Evolutionary conservation across 2,329 filamentous ascomycete species (phyloP).

Genomic region (Ceratocystis destructans): DNA sequence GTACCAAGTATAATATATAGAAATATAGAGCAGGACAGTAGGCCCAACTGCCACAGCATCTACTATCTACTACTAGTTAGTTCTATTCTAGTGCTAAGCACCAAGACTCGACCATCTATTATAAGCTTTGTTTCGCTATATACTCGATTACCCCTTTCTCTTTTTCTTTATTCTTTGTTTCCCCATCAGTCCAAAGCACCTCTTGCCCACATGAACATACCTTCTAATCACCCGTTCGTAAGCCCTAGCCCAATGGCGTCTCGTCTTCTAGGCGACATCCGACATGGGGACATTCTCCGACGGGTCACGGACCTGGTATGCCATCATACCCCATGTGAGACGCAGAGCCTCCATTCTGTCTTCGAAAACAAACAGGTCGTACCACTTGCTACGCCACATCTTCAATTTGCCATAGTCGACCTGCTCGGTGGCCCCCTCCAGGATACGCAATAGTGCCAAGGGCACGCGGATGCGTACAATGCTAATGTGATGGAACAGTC

Average conservation of each 20-base stretch:
- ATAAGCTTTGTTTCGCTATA: background rate
- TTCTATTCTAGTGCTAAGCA: background rate
- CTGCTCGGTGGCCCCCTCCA: slow-evolving; percentile 34
- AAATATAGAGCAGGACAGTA: background rate
- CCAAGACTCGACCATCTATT: background rate
- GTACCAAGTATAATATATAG: background rate
- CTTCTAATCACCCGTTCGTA: slow-evolving; percentile 1
- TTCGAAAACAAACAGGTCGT: slow-evolving; percentile 41
- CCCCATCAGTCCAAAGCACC: background rate
- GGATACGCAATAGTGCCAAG: slow-evolving; percentile 35
- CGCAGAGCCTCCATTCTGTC: slow-evolving; percentile 45
- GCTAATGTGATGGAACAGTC: slow-evolving; percentile 47
- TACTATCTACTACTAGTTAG: no score
- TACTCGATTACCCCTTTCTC: background rate
- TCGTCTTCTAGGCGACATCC: slow-evolving; percentile 11
- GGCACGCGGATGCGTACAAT: slow-evolving; percentile 47
- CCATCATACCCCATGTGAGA: slow-evolving; percentile 46
- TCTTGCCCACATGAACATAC: background rate
- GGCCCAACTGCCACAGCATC: background rate
- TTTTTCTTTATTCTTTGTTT: slow-evolving; percentile 3
- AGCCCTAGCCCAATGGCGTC: slow-evolving; percentile 6
- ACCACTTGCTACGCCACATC: slow-evolving; percentile 47
- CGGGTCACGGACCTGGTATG: slow-evolving; percentile 42
- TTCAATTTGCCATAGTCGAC: slow-evolving; percentile 40
- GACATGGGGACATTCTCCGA: slow-evolving; percentile 10